Conservation (phyloP, 2,329 filamentous ascomycete species). For the Fusarium sp. region DNA sequence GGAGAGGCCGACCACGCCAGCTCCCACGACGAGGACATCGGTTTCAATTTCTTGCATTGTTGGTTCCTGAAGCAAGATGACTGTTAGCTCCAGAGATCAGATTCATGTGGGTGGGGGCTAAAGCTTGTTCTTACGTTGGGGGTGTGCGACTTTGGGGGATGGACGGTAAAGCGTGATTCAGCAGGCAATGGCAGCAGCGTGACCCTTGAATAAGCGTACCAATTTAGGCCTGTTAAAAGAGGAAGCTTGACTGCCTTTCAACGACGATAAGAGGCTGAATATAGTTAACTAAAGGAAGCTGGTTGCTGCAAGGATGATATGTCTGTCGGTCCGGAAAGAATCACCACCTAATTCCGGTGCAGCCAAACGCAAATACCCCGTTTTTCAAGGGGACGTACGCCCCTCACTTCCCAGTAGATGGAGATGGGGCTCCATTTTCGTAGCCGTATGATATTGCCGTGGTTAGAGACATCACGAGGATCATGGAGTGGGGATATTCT, state of each 20-base stretch:
- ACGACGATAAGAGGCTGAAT: not conserved
- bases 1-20: slow-evolving; percentile 15
- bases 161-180: not conserved
- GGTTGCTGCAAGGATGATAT: not conserved
- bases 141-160: not conserved
- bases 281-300: not conserved
- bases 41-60: slow-evolving; percentile 13
- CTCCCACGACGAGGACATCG: slow-evolving; percentile 18
- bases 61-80: not conserved
- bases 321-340: not conserved
- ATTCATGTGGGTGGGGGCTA: not conserved
- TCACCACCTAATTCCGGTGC: not conserved
- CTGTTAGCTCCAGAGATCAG: not conserved
- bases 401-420: not conserved
- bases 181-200: not conserved
- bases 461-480: not conserved
- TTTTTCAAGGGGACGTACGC: not conserved
- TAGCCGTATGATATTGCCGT: not conserved
- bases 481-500: not conserved
- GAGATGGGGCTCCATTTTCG: not conserved
- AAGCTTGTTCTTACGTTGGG: not conserved
- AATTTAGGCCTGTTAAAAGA: not conserved
- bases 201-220: not conserved
- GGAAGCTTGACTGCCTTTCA: not conserved
- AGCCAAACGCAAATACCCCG: not conserved